phyloP scores from a whole-genome alignment of 73 alveolate genomes.

The Breviolum minutum region DNA sequence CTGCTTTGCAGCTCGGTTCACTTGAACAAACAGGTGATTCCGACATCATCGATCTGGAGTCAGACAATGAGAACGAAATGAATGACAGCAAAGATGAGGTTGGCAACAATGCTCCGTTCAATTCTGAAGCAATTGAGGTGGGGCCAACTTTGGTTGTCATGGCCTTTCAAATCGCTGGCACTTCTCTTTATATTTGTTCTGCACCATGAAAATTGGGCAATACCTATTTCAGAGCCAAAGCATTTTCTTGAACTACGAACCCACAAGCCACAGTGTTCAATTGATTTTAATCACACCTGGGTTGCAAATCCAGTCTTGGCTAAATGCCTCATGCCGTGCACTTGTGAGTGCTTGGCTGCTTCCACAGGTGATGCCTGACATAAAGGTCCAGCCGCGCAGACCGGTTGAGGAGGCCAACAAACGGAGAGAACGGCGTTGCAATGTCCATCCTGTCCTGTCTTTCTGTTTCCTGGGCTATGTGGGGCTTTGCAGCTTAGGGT shows the following conservation, averaged over 20 bases:
- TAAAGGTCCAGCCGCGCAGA: constrained; percentile 28
- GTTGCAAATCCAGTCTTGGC: background rate
- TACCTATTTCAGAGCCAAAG: background rate
- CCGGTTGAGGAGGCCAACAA: background rate
- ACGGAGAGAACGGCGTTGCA: background rate
- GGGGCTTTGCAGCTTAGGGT: too few species aligned
- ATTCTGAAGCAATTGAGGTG: constrained; percentile 26
- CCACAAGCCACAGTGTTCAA: too few species aligned
- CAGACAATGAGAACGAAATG: background rate
- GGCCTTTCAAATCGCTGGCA: too few species aligned
- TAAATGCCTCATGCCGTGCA: background rate
- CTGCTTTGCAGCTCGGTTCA: too few species aligned
- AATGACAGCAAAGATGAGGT: background rate
- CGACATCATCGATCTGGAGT: constrained; percentile 31
- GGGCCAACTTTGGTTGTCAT: too few species aligned
- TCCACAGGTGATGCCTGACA: constrained; percentile 26
- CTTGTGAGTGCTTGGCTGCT: background rate
- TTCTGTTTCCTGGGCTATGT: too few species aligned
- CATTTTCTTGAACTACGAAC: background rate
- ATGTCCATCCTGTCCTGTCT: background rate
- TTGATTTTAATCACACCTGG: background rate
- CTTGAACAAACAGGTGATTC: constrained; percentile 17
- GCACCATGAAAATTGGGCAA: too few species aligned
- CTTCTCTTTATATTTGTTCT: too few species aligned
- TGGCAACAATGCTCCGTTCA: background rate